Evolutionary conservation across 129 eudicot genomes (phyloP).

Genomic region (Tagetes patula): DNA sequence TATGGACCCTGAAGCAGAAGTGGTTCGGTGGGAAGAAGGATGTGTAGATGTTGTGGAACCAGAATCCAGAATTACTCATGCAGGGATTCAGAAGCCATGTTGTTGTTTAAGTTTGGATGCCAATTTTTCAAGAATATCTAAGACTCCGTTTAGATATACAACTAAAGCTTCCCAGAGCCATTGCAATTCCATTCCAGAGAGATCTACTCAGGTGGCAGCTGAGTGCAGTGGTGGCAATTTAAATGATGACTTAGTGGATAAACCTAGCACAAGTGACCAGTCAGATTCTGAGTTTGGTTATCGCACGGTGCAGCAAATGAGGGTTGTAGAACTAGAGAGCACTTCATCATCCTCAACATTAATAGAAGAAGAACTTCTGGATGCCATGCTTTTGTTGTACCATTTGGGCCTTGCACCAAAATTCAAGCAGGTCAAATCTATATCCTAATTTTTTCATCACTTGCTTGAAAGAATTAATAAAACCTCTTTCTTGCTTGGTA

Average conservation of each 20-base stretch:
- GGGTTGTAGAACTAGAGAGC: conserved; percentile 62
- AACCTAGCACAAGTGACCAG: conserved; percentile 97
- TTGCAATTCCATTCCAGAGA: conserved; percentile 71
- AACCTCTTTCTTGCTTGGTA: conserved; percentile 13
- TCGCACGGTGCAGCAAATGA: conserved; percentile 64
- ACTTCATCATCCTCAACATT: conserved; percentile 69
- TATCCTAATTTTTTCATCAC: neutral
- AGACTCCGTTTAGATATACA: conserved; percentile 50
- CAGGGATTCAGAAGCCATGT: conserved; percentile 71
- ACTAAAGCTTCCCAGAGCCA: conserved; percentile 70
- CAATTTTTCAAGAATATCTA: conserved; percentile 51
- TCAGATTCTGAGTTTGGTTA: conserved; percentile 74
- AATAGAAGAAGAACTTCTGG: conserved; percentile 93
- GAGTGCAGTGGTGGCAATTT: conserved; percentile 79
- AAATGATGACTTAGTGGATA: conserved; percentile 86
- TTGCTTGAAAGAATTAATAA: conserved; percentile 16
- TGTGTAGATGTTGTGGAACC: conserved; percentile 62
- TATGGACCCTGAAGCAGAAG: conserved; percentile 59
- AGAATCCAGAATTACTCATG: conserved; percentile 68
- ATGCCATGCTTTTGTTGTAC: conserved; percentile 89
- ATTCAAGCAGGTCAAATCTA: conserved; percentile 71
- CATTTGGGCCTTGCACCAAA: conserved; percentile 95
- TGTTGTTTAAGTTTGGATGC: conserved; percentile 83
- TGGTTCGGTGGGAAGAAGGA: conserved; percentile 98
- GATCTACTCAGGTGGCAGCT: conserved; percentile 87